Conservation (phyloP, 225 moss, liverwort and hornwort genomes). For the Physcomitrellopsis africana region DNA sequence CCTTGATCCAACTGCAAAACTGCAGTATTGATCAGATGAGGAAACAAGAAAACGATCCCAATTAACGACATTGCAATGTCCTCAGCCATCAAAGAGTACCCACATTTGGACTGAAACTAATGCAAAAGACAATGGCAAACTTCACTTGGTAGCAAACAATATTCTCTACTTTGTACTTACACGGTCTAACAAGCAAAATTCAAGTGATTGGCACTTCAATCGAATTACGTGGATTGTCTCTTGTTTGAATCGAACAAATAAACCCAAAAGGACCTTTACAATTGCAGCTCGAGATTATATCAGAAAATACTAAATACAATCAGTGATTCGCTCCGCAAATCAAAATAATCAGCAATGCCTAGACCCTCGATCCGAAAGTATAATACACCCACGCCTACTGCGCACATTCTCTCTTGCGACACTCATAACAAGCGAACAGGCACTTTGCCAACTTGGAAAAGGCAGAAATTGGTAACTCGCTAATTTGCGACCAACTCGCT, state of each 20-base stretch:
- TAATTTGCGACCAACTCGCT: neutral
- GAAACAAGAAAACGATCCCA: neutral
- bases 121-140: neutral
- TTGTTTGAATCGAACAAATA: neutral
- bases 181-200: neutral
- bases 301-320: neutral
- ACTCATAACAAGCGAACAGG: neutral
- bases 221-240: neutral
- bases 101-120: constrained; percentile 3
- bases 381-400: neutral
- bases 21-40: neutral
- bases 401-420: neutral
- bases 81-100: neutral
- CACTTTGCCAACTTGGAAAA: neutral
- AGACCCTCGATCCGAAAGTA: neutral
- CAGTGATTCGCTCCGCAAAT: too few species aligned
- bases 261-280: neutral
- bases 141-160: neutral
- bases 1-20: too few species aligned
- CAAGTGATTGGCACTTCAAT: neutral
- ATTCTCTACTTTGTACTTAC: neutral
- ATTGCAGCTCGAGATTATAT: neutral
- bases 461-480: neutral
- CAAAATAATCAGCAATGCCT: constrained; percentile 2
- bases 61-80: neutral